Evolutionary conservation across 2,329 filamentous ascomycete genomes (phyloP).

Genomic region (Epichloe aotearoae): DNA sequence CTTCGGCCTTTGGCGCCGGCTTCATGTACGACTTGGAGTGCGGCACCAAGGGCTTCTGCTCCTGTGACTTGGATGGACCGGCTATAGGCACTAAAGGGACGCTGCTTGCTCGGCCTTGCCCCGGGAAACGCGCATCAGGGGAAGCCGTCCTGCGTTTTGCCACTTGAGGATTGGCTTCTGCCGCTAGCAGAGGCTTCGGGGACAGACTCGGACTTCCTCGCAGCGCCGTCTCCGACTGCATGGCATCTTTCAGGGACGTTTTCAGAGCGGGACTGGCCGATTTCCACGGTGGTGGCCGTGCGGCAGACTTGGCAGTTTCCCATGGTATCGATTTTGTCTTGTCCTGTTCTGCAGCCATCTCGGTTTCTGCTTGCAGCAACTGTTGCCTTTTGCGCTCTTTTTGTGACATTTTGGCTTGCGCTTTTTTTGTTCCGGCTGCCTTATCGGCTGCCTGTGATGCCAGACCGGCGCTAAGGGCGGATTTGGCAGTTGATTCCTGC

Average conservation of each 20-base stretch:
- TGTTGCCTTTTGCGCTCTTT: slow-evolving; percentile 82
- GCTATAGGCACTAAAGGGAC: slow-evolving; percentile 16
- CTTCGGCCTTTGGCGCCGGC: slow-evolving; percentile 46
- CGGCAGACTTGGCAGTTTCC: slow-evolving; percentile 27
- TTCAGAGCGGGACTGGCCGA: slow-evolving; percentile 34
- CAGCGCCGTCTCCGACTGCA: slow-evolving; percentile 19
- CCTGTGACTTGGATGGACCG: slow-evolving; percentile 14
- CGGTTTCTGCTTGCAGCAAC: slow-evolving; percentile 44
- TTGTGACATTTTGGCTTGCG: slow-evolving; percentile 61
- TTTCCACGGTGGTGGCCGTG: slow-evolving; percentile 52
- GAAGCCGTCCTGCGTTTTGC: slow-evolving; percentile 39
- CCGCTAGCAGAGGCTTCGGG: slow-evolving; percentile 30
- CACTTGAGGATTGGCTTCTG: slow-evolving; percentile 26
- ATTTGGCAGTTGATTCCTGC: slow-evolving; percentile 39
- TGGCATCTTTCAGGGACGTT: slow-evolving; percentile 35
- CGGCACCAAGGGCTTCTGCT: slow-evolving; percentile 33
- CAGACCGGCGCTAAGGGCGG: slow-evolving; percentile 40
- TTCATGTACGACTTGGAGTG: slow-evolving; percentile 49
- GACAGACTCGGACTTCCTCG: slow-evolving; percentile 17
- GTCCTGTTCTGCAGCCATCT: slow-evolving; percentile 25
- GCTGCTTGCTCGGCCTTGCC: slow-evolving; percentile 33
- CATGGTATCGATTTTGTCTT: slow-evolving; percentile 26
- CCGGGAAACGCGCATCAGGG: slow-evolving; percentile 49
- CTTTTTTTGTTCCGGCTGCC: slow-evolving; percentile 21
- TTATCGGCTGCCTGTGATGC: slow-evolving; percentile 36